A percentile compares a stretch with the other conserved stretches of the same genome.
Conservation (phyloP, 371 early-diverging fungal genomes). For the Zopfochytrium polystomum region DNA sequence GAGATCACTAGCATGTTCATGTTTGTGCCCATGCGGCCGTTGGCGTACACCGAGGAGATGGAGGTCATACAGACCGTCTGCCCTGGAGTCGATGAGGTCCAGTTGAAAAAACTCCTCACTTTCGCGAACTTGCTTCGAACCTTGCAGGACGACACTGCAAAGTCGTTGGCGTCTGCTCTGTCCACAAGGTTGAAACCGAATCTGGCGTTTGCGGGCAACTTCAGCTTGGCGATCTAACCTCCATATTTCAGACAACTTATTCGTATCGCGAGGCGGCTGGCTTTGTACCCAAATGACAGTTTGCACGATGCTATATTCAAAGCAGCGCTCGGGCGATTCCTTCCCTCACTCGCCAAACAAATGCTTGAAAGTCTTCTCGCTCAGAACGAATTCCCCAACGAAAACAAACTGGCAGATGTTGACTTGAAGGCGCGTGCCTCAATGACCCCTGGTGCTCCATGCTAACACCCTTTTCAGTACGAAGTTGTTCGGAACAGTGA, state of each 20-base stretch:
- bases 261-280: conserved; percentile 70
- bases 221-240: too few relatives aligned
- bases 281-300: conserved; percentile 67
- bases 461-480: neutral
- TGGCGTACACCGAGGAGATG: conserved; percentile 64
- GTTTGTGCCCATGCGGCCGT: conserved; percentile 66
- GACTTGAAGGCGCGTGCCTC: neutral
- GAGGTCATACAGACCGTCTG: conserved; percentile 59
- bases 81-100: conserved; percentile 60
- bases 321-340: conserved; percentile 70
- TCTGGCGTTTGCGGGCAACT: too few relatives aligned
- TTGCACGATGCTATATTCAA: conserved; percentile 68
- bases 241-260: too few relatives aligned
- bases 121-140: conserved; percentile 63
- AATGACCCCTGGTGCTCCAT: too few relatives aligned
- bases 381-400: conserved; percentile 56
- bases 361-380: conserved; percentile 65
- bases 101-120: conserved; percentile 55
- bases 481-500: conserved; percentile 11
- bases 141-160: conserved; percentile 64
- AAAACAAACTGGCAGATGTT: neutral
- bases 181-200: conserved; percentile 61
- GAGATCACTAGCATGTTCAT: conserved; percentile 73
- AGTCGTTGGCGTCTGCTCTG: conserved; percentile 60
- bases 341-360: conserved; percentile 67